Evolutionary conservation across 108 stramenopile genomes (phyloP), one percentile per base, ranked within the genome.

Genomic region (Cyclostephanos invisitatus): DNA sequence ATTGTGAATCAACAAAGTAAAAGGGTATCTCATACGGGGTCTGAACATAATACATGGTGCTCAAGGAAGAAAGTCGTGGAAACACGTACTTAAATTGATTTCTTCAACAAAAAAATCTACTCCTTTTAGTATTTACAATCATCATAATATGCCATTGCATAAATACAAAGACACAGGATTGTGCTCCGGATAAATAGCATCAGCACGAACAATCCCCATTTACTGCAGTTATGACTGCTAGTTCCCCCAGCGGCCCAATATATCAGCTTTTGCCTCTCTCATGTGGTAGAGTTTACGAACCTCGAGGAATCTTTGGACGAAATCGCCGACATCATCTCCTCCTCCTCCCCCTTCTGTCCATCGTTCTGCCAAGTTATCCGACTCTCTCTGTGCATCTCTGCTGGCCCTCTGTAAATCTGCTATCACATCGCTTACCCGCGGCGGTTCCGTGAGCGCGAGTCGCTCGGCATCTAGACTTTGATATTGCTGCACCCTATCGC

Each of bases 201-300:
- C 32, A 32, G 32, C 2, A 32, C 2, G 4, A 32, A 32, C 4
- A 32, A 32, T 32, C 2, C 32, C 32, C 2, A 3, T 32, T 32
- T 32, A 32, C 32, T 15, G 0, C 44, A 46, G 14, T 15, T 46
- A 15, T 0, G 44, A 46, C 15, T 46, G 12, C 44, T 14, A 0
- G 44, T n/a, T n/a, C n/a, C n/a, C n/a, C n/a, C n/a, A n/a, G n/a
- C 44, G 17, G 14, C 3, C 46, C 55, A 82, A 49, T 32, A 71
- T 44, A 22, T 82, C 81, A 18, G 60, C 65, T 59, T 91, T 94
- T 50, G 88, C 89, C 7, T 89, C 93, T 42, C 90, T 83, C 17
- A 55, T 68, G 70, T 91, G 93, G 72, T 89, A 85, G 5, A 86
- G 37, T 9, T 64, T 71, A 21, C 93, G 82, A 18, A 51, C 40